phyloP scores from a whole-genome alignment of 179 eudicot species.

The Heliamphora pulchella region DNA sequence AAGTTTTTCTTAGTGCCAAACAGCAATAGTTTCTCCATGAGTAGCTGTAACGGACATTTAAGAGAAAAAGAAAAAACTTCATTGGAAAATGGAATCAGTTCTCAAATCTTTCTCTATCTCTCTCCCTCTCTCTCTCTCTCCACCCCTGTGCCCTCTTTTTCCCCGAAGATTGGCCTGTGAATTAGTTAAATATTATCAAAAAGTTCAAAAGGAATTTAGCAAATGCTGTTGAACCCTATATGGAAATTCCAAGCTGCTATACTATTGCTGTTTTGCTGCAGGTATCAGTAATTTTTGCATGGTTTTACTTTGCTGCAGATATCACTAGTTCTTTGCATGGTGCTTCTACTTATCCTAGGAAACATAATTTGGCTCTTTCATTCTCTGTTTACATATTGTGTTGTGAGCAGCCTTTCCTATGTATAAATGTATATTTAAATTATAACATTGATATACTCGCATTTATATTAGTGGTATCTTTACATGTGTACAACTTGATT shows the following conservation, averaged over 20 bases:
- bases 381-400: not conserved
- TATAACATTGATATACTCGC: not conserved
- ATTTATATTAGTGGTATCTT: not conserved
- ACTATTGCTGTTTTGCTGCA: not conserved
- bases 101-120: not conserved
- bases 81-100: not conserved
- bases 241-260: not conserved
- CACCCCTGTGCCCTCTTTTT: not conserved
- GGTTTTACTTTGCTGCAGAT: not conserved
- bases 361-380: not conserved
- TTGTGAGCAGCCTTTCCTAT: not conserved
- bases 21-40: not conserved
- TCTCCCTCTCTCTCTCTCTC: not conserved
- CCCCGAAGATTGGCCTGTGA: not conserved
- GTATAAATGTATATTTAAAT: not conserved
- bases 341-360: not conserved
- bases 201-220: not conserved
- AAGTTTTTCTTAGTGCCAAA: not conserved
- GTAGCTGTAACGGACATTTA: not conserved
- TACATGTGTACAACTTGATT: not conserved
- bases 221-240: not conserved
- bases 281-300: too few relatives aligned
- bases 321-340: not conserved
- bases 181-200: not conserved
- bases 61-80: not conserved